A percentile compares a stretch with the other conserved stretches of the same genome.
Conservation (phyloP, 345 rosid genomes). For the Conringia planisiliqua region DNA sequence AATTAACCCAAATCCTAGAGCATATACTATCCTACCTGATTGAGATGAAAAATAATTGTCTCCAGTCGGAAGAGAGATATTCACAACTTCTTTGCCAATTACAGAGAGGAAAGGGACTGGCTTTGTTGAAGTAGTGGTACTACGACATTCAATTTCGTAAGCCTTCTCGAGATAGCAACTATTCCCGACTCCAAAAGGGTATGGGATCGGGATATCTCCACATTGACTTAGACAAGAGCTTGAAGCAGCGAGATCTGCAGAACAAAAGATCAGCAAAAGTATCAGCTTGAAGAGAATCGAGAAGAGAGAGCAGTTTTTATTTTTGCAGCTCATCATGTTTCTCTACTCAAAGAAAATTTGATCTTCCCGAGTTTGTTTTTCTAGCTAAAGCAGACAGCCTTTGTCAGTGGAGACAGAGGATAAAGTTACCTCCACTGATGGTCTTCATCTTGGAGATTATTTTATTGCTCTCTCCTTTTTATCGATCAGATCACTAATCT, state of each 20-base stretch:
- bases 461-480: background rate
- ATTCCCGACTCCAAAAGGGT: slow-evolving; percentile 39
- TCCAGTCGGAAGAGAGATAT: slow-evolving; percentile 1
- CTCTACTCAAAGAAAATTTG: background rate
- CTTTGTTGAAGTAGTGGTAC: background rate
- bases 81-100: background rate
- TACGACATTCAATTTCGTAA: slow-evolving; percentile 24
- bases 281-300: background rate
- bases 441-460: background rate
- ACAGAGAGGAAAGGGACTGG: background rate
- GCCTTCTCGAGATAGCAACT: slow-evolving; percentile 18
- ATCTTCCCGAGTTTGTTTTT: background rate
- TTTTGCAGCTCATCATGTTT: slow-evolving; percentile 15
- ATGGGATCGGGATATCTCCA: slow-evolving; percentile 37
- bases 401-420: background rate
- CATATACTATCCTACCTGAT: too few species aligned
- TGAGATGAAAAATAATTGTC: too few species aligned
- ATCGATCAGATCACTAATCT: background rate
- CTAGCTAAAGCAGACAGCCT: background rate
- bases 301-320: background rate
- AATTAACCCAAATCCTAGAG: too few species aligned
- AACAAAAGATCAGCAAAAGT: background rate
- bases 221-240: slow-evolving; percentile 23
- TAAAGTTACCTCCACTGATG: background rate
- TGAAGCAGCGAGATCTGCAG: background rate